A percentile compares a stretch with the other conserved stretches of the same genome.
phyloP scores from a whole-genome alignment of 108 stramenopile genomes.

The Conticribra weissflogii region DNA sequence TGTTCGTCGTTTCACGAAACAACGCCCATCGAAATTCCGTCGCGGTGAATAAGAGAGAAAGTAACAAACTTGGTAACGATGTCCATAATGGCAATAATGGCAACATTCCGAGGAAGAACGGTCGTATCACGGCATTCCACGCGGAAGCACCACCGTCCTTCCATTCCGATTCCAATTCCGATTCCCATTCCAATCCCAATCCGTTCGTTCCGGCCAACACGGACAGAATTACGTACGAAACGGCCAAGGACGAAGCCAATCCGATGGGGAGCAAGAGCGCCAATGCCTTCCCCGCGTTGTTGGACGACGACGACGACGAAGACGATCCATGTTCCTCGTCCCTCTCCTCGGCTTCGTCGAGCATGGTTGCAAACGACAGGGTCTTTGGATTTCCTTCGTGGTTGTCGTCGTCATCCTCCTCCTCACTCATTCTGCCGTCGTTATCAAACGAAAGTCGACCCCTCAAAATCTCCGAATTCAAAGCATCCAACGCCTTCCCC shows the following conservation, averaged over 20 bases:
- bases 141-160: background rate
- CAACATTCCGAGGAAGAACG: too few species aligned
- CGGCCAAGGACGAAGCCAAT: constrained; percentile 23
- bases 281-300: constrained; percentile 12
- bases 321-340: constrained; percentile 25
- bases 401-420: background rate
- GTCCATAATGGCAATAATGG: constrained; percentile 3
- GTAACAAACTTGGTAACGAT: constrained; percentile 18
- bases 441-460: constrained; percentile 6
- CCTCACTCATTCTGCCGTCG: background rate
- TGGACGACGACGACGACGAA: too few species aligned
- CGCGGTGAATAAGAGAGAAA: constrained; percentile 30
- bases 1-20: background rate
- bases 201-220: too few species aligned
- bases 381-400: constrained; percentile 17
- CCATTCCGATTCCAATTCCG: background rate
- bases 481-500: constrained; percentile 33
- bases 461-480: constrained; percentile 33
- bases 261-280: constrained; percentile 26
- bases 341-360: too few species aligned
- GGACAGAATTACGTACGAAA: constrained; percentile 14
- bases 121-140: too few species aligned
- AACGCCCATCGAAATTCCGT: constrained; percentile 36
- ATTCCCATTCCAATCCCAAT: background rate
- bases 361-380: constrained; percentile 21